Evolutionary conservation across 192 early-diverging fungal genomes (phyloP).

Genomic region (Mortierella alpina): DNA sequence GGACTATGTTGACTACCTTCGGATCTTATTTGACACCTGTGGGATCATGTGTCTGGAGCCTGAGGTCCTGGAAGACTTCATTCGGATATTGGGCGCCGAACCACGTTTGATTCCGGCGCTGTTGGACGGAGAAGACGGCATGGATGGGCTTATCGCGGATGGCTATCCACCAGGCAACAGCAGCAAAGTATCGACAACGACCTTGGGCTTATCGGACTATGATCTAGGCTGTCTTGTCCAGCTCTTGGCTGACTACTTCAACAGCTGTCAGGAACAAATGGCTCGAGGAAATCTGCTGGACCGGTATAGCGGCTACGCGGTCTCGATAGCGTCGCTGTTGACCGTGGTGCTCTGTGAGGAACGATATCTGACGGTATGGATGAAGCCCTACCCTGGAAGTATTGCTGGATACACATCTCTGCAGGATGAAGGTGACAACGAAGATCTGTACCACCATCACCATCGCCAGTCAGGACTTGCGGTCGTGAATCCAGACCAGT

Average conservation of each 20-base stretch:
- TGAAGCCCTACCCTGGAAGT: slow-evolving; percentile 4
- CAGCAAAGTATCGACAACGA: slow-evolving; percentile 12
- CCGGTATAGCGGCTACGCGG: slow-evolving; percentile 34
- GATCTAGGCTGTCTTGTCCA: slow-evolving; percentile 30
- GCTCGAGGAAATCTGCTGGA: slow-evolving; percentile 35
- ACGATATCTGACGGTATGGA: slow-evolving; percentile 32
- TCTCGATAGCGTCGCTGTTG: slow-evolving; percentile 43
- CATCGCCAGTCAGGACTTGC: neutral
- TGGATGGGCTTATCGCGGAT: neutral
- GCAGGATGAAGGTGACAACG: neutral
- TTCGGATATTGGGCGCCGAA: slow-evolving; percentile 47
- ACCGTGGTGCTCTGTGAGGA: slow-evolving; percentile 44
- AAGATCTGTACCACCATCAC: neutral
- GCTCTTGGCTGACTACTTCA: slow-evolving; percentile 36
- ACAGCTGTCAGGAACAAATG: slow-evolving; percentile 24
- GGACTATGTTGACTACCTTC: slow-evolving; percentile 42
- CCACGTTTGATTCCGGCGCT: slow-evolving; percentile 33
- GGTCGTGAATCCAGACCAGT: slow-evolving; percentile 6
- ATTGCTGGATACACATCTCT: slow-evolving; percentile 9
- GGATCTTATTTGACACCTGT: slow-evolving; percentile 47
- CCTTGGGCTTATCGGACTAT: slow-evolving; percentile 25
- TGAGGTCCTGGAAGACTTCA: slow-evolving; percentile 44
- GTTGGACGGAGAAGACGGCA: slow-evolving; percentile 26
- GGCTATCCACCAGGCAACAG: neutral
- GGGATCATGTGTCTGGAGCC: slow-evolving; percentile 48